These are phyloP conservation scores for Leishmania major DNA, from an alignment of 208 protist genomes.

Conservation along the genomic window DNA sequence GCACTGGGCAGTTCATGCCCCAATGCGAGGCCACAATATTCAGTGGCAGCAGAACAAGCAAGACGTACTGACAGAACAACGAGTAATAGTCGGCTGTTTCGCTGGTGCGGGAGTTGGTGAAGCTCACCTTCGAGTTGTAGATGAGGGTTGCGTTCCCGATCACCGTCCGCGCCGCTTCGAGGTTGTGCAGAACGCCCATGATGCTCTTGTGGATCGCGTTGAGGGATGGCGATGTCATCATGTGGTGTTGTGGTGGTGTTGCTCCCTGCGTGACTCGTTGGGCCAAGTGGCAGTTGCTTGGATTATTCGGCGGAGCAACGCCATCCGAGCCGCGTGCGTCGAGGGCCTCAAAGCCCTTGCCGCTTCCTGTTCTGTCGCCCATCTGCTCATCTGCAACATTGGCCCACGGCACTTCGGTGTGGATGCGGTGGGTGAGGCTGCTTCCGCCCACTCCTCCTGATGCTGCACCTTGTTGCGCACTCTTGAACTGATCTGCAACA, in stretches of 20 bases:
- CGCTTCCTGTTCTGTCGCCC: neutral
- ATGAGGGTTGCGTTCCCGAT: slow-evolving; percentile 69
- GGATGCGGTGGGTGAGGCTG: neutral
- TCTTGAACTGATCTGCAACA: neutral
- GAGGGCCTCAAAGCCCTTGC: neutral
- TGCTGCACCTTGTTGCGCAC: neutral
- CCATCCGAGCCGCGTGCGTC: neutral
- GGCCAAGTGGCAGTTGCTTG: neutral
- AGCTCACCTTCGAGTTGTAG: slow-evolving; percentile 57
- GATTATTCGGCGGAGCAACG: neutral
- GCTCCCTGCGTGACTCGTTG: neutral
- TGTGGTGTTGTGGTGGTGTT: neutral
- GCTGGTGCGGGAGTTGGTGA: slow-evolving; percentile 41
- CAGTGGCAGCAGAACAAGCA: slow-evolving; percentile 52
- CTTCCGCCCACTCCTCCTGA: neutral
- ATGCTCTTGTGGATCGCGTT: slow-evolving; percentile 29
- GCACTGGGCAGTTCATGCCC: slow-evolving; percentile 71
- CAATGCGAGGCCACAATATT: slow-evolving; percentile 63
- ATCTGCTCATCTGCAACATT: neutral
- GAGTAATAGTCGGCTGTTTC: slow-evolving; percentile 53
- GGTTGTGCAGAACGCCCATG: slow-evolving; percentile 32
- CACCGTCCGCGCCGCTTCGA: slow-evolving; percentile 49
- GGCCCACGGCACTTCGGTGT: neutral
- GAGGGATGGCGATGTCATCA: slow-evolving; percentile 10
- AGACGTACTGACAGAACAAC: slow-evolving; percentile 52